phyloP scores from a whole-genome alignment of 495 filamentous ascomycete species.

The Penicillium verhagenii region DNA sequence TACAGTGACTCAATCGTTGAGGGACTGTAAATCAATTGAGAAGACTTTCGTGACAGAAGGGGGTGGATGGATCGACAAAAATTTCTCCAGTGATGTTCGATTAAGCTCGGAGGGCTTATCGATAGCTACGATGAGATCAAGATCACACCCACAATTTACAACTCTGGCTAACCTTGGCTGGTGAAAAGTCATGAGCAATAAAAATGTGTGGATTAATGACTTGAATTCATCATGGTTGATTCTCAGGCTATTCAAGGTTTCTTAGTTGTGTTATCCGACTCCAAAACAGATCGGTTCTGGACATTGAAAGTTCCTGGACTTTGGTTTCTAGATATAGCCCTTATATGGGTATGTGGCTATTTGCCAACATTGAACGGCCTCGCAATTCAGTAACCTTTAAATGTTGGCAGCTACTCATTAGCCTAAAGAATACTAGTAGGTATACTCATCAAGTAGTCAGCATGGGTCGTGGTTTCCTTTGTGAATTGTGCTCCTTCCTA shows the following conservation, averaged over 20 bases:
- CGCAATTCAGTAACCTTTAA: no score
- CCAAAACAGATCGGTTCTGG: neutral
- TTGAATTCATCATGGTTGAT: neutral
- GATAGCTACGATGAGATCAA: constrained; percentile 19
- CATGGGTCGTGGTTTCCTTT: no score
- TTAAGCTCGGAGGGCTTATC: constrained; percentile 32
- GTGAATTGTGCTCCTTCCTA: no score
- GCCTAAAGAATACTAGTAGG: no score
- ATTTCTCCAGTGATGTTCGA: constrained; percentile 19
- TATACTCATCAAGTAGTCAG: no score
- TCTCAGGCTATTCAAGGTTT: no score
- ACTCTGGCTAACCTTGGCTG: neutral
- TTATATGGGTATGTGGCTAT: no score
- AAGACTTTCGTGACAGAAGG: neutral
- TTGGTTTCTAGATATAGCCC: no score
- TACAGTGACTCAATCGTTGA: neutral
- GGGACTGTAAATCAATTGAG: neutral
- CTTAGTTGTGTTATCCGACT: no score
- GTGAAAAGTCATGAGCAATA: neutral
- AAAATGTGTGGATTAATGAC: neutral
- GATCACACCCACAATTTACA: constrained; percentile 4
- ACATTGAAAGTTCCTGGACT: no score
- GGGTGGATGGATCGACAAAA: neutral
- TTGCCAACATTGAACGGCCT: no score
- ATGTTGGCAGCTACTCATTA: no score